These are phyloP conservation scores for Euphorbia lathyris DNA, from an alignment of 345 rosid species.

Conservation along the genomic window DNA sequence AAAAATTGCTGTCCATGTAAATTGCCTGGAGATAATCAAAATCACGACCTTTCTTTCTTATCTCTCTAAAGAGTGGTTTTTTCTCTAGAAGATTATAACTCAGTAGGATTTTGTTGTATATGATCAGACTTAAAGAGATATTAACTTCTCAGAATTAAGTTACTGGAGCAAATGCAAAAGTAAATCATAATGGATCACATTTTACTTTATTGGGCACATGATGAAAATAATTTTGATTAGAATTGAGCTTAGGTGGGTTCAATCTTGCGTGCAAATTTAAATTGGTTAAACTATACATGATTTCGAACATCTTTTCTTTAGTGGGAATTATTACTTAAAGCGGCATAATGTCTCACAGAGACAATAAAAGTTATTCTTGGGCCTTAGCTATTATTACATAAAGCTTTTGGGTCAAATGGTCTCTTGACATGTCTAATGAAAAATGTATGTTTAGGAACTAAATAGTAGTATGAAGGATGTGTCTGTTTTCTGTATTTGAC, in stretches of 20 bases:
- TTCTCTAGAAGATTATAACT: not conserved
- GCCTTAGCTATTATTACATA: no score
- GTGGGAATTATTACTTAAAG: not conserved
- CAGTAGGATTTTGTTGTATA: not conserved
- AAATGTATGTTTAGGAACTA: not conserved
- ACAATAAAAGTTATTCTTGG: no score
- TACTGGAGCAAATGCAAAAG: not conserved
- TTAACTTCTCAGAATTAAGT: not conserved
- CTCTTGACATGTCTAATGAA: not conserved
- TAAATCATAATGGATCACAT: not conserved
- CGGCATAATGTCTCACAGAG: not conserved
- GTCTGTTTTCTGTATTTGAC: conserved; percentile 18
- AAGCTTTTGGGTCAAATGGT: no score
- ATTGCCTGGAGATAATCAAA: not conserved
- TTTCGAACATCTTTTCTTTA: not conserved
- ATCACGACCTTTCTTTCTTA: not conserved
- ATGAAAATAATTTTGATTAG: not conserved
- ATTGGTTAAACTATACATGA: not conserved
- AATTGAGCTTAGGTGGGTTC: not conserved
- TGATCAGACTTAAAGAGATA: not conserved
- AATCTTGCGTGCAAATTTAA: no score
- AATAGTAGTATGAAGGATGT: not conserved
- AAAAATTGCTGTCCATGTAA: no score
- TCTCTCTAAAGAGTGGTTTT: not conserved
- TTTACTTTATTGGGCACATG: not conserved